Base-by-base conservation (phyloP, 2,329 filamentous ascomycete species). In the Ophiocordyceps australis region DNA sequence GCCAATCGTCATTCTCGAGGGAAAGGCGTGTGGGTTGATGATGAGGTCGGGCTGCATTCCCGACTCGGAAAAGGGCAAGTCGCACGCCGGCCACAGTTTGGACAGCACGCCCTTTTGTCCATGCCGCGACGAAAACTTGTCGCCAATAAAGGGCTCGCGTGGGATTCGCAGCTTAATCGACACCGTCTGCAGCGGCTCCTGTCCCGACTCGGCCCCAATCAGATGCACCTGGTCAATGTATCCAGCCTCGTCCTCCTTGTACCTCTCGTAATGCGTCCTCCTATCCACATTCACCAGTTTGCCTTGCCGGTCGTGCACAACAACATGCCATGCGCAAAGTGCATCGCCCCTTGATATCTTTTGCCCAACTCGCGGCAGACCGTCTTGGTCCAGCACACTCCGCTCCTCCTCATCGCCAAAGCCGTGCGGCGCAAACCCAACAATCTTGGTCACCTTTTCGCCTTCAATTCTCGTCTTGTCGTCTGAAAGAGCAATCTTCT, bases 21-120 rank as follows among this genome's bases (percentile, higher is more conserved):
- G 89, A 65, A 98, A 98, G 45, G 89, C 89, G 64, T 98, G 89
- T 21, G 89, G 89, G 57, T 98, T 98, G 62, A 98, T 98, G 53
- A 98, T 98, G 41, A 93, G 65, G 52, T 98, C 89, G 8, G 89
- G 89, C 45, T 94, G 85, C 32, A 98, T 95, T 28, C 89, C 89
- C 5, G 78, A 80, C 55, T 98, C 89, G 3, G 81, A 83, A 54
- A 95, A 98, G 4, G 89, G 89, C 80, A 98, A 89, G 48, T 95
- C 85, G 31, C 79, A 60, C 3, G 74, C 68, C 1, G 85, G 89
- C 83, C 89, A 98, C 49, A 94, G 89, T 47, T 95, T 86, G 12
- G 83, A 94, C 42, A 69, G 75, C 26, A 95, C 89, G 71, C 89
- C 89, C 55, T 98, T 98, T 50, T 98, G 89, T 32, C 89, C 89